phyloP scores from a whole-genome alignment of 495 filamentous ascomycete genomes.

The Cercophora samala region DNA sequence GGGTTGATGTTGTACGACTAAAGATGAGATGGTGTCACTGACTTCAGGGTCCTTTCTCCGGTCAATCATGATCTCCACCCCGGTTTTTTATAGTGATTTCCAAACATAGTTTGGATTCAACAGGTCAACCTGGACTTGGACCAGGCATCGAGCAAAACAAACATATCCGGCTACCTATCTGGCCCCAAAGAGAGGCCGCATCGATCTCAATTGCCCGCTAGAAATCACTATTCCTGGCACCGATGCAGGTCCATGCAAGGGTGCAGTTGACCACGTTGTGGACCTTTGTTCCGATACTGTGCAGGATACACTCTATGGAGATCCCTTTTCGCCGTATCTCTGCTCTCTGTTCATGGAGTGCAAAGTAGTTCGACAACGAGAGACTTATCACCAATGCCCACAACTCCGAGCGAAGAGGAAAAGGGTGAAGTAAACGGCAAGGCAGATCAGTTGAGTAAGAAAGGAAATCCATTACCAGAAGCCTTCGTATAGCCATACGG shows the following conservation, averaged over 20 bases:
- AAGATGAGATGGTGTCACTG: background rate
- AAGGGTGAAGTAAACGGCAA: too few relatives aligned
- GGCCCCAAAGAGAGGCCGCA: background rate
- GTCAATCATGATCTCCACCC: background rate
- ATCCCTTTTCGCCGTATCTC: too few relatives aligned
- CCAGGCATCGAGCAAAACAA: background rate
- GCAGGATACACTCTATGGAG: too few relatives aligned
- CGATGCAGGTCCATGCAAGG: background rate
- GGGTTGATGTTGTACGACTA: background rate
- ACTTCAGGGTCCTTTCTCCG: background rate
- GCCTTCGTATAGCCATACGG: background rate
- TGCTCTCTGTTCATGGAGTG: background rate
- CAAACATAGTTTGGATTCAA: background rate
- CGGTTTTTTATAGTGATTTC: background rate
- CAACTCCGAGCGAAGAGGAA: too few relatives aligned
- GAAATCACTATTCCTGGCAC: background rate
- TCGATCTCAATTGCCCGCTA: background rate
- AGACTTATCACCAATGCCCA: too few relatives aligned
- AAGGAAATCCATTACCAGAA: background rate
- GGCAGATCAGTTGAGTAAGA: too few relatives aligned
- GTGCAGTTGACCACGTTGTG: background rate
- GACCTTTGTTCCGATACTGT: too few relatives aligned
- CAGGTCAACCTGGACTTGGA: background rate
- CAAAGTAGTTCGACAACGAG: too few relatives aligned
- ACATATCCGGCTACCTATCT: background rate